Evolutionary conservation across 1,284 basidiomycete genomes (phyloP), one percentile per base, ranked within the genome.

Genomic region (Ustilago cynodontis): DNA sequence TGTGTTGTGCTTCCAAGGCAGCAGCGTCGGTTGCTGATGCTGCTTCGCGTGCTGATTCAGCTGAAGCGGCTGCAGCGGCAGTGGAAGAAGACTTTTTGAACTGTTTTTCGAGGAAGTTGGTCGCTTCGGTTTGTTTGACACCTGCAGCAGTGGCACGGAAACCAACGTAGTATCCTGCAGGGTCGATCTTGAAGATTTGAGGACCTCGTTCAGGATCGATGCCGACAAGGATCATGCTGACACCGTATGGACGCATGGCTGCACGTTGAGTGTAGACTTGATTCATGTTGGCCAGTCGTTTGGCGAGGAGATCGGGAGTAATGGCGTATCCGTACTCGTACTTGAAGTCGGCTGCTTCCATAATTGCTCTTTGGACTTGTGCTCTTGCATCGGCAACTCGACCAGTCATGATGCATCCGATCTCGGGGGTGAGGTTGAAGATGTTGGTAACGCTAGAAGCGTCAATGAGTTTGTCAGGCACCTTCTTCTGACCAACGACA

Each of bases 191-290:
- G 90, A 98, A 99, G 82, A 93, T 91, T 87, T 98, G 96, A 14
- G 97, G 95, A 51, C 87, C 87, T 56, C 90, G 89, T 86, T 98
- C 94, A 24, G 92, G 89, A 87, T 99, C 97, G 65, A 92, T 90
- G 1, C 97, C 97, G 81, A 99, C 95, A 76, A 99, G 88, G 75
- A 98, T 93, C 95, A 98, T 98, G 4, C 94, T 91, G 71, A 99
- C 97, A 53, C 97, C 97, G 31, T 98, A 88, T 6, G 97, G 97
- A 59, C 97, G 90, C 95, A 99, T 99, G 51, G 91, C 97, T 0
- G 97, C 97, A 72, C 94, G 90, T 87, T 98, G 96, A 0, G 96
- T 99, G 88, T 98, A 97, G 1, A 99, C 96, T 88, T 99, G 97
- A 87, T 99, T 99, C 87, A 99, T 94, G 87, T 98, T 98, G 41